These are phyloP conservation scores for Ogataea saltuana DNA, from an alignment of 805 yeast genomes.

Conservation along the genomic window DNA sequence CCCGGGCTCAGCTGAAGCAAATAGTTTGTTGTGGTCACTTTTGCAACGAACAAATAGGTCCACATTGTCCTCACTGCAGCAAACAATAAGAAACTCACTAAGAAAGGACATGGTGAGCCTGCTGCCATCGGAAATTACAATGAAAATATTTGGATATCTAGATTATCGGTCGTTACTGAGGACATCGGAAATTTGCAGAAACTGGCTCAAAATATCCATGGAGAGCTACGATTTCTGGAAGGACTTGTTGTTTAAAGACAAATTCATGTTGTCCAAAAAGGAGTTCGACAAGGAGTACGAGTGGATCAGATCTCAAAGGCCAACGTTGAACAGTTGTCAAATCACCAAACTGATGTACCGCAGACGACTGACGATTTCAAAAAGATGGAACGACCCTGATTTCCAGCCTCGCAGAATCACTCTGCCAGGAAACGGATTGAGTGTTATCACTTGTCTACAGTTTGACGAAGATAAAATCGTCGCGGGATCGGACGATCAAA, in stretches of 20 bases:
- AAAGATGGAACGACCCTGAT: slow-evolving; percentile 79
- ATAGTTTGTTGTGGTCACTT: slow-evolving; percentile 47
- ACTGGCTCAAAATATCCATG: slow-evolving; percentile 69
- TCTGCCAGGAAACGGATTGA: slow-evolving; percentile 66
- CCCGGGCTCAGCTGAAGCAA: slow-evolving; percentile 48
- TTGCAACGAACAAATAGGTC: slow-evolving; percentile 59
- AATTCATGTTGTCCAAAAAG: slow-evolving; percentile 47
- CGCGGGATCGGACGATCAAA: slow-evolving; percentile 88
- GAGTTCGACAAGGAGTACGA: slow-evolving; percentile 41
- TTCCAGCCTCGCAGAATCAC: slow-evolving; percentile 68
- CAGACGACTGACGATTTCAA: slow-evolving; percentile 54
- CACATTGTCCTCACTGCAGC: slow-evolving; percentile 60
- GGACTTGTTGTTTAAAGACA: slow-evolving; percentile 59
- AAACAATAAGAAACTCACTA: slow-evolving; percentile 53
- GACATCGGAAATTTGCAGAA: slow-evolving; percentile 62
- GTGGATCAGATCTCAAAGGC: slow-evolving; percentile 16
- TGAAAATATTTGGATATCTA: slow-evolving; percentile 62
- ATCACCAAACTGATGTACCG: slow-evolving; percentile 48
- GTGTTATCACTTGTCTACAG: slow-evolving; percentile 93
- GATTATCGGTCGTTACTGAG: slow-evolving; percentile 63
- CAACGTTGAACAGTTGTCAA: slow-evolving; percentile 14
- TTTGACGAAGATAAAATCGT: slow-evolving; percentile 88
- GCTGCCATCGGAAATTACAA: slow-evolving; percentile 75
- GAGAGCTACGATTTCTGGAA: slow-evolving; percentile 71
- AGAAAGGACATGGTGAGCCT: slow-evolving; percentile 70